These are phyloP conservation scores for Auricularia sp. DNA, from an alignment of 768 basidiomycete species.

Conservation along the genomic window DNA sequence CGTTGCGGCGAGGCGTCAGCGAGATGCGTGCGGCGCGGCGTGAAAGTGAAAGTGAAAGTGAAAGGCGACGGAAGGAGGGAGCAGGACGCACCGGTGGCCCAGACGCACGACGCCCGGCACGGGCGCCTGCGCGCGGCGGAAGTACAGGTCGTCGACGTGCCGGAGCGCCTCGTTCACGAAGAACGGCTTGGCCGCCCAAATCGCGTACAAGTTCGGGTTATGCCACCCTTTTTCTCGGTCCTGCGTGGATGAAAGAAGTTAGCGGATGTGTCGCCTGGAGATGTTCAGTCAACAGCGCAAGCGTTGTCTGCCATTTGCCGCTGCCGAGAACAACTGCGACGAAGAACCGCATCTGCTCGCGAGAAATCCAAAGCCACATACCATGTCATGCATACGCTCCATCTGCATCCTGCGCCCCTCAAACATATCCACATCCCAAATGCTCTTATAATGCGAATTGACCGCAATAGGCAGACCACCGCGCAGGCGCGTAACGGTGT, in stretches of 20 bases:
- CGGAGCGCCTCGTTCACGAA: conserved; percentile 34
- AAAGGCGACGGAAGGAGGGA: too few species aligned
- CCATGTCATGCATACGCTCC: too few species aligned
- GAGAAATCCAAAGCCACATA: too few species aligned
- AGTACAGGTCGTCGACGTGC: conserved; percentile 7
- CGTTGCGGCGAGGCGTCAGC: conserved; percentile 8
- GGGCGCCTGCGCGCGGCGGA: background rate
- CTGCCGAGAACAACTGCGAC: too few species aligned
- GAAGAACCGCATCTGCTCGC: too few species aligned
- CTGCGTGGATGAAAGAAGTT: conserved; percentile 19
- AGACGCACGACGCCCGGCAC: background rate
- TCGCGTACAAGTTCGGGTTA: conserved; percentile 41
- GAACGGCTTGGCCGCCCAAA: conserved; percentile 48
- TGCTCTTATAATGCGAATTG: background rate
- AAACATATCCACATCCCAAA: conserved; percentile 16
- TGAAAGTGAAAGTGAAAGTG: too few species aligned
- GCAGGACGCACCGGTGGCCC: background rate
- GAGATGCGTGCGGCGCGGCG: too few species aligned
- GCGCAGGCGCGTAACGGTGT: conserved; percentile 1
- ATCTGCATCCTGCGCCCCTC: too few species aligned
- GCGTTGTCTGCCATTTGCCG: too few species aligned
- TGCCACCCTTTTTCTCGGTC: conserved; percentile 38
- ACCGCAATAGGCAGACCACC: background rate
- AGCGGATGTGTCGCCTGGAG: too few species aligned
- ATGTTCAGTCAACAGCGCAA: too few species aligned